phyloP scores from a whole-genome alignment of 2,329 filamentous ascomycete genomes.

The Colletotrichum echinochloae region DNA sequence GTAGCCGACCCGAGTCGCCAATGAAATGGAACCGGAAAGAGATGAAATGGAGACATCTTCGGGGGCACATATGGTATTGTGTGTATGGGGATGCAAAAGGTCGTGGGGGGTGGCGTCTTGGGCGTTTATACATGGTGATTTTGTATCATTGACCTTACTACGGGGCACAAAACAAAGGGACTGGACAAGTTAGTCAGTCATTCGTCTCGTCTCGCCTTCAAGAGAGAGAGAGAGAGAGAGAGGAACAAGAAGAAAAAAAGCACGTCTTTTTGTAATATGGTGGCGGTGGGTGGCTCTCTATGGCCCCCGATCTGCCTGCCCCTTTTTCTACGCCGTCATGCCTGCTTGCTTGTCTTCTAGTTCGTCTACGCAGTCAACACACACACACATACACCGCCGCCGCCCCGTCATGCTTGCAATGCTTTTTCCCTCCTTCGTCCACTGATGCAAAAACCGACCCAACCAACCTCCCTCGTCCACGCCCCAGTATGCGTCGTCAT shows the following conservation, averaged over 20 bases:
- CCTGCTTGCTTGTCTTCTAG: background rate
- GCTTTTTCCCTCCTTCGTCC: background rate
- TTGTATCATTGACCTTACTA: background rate
- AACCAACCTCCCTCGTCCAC: background rate
- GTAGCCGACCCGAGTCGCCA: background rate
- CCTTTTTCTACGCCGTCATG: constrained; percentile 9
- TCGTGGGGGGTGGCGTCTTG: background rate
- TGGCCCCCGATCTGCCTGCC: background rate
- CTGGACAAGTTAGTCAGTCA: background rate
- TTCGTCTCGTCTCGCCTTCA: background rate
- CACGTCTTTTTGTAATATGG: background rate
- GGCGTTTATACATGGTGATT: background rate
- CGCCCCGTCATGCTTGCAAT: constrained; percentile 15
- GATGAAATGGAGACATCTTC: background rate
- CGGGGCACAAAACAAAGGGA: background rate
- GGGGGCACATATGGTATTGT: background rate
- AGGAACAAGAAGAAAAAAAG: background rate
- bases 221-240: no score
- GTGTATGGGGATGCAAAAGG: background rate
- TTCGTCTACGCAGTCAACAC: constrained; percentile 10
- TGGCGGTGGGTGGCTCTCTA: constrained; percentile 8
- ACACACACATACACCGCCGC: constrained; percentile 7
- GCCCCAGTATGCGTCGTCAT: constrained; percentile 2
- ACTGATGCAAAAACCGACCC: constrained; percentile 1
- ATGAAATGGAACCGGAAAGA: background rate